These are phyloP conservation scores for Ceratobasidium sp. DNA, from an alignment of 1,284 basidiomycete genomes.

Conservation along the genomic window DNA sequence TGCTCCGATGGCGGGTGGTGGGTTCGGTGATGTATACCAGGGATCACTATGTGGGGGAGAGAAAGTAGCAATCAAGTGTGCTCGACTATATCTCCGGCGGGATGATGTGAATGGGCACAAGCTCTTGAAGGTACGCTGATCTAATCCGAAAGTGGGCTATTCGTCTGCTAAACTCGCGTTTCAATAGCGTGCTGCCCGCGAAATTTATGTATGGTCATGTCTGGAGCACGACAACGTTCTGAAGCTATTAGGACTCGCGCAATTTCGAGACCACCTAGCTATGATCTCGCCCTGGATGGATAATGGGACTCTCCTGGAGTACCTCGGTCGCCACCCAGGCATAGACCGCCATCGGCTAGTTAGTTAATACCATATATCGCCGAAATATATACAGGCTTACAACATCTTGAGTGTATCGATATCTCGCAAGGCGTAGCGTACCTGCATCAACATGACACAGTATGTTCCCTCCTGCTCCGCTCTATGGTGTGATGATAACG, in stretches of 20 bases:
- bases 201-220: neutral
- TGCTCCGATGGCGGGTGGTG: neutral
- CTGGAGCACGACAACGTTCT: neutral
- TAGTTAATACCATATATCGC: too few species aligned
- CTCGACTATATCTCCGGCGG: too few species aligned
- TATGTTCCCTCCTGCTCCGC: neutral
- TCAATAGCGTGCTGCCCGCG: neutral
- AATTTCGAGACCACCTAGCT: neutral
- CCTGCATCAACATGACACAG: neutral
- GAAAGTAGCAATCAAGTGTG: too few species aligned
- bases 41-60: neutral
- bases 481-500: neutral
- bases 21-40: neutral
- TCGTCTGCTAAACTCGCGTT: too few species aligned
- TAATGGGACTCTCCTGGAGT: too few species aligned
- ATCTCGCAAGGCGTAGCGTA: neutral
- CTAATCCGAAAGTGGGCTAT: too few species aligned
- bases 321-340: too few species aligned
- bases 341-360: too few species aligned
- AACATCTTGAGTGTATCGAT: neutral
- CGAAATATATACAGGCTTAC: too few species aligned
- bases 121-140: too few species aligned
- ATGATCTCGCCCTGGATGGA: neutral
- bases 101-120: too few species aligned
- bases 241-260: neutral